Conservation (phyloP, 2,329 filamentous ascomycete genomes). For the Microascus cirrosus region DNA sequence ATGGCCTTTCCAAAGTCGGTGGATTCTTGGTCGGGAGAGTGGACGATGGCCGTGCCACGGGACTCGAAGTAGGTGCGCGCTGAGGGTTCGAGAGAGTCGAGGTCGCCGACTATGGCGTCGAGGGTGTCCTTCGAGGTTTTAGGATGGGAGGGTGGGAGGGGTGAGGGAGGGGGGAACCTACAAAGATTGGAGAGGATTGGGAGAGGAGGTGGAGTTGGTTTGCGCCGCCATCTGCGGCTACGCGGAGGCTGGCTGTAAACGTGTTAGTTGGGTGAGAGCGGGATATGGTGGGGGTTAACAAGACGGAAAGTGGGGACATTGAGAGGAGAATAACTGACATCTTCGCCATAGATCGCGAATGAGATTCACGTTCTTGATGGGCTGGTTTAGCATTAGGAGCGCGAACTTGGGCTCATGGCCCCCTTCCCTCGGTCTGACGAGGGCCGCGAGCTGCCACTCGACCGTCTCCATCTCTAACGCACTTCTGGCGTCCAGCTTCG, state of each 20-base stretch:
- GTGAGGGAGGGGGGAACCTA: not conserved
- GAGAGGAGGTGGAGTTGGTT: conserved; percentile 53
- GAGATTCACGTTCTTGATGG: conserved; percentile 30
- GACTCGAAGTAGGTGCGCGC: conserved; percentile 56
- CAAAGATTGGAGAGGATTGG: not conserved
- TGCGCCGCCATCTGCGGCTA: conserved; percentile 88
- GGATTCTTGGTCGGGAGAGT: conserved; percentile 70
- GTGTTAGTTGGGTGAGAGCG: not conserved
- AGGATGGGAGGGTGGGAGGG: not conserved
- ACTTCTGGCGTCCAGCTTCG: not conserved
- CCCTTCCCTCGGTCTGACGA: not conserved
- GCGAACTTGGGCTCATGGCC: conserved; percentile 19
- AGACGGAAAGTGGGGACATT: not conserved
- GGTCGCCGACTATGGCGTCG: conserved; percentile 72
- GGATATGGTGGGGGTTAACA: not conserved
- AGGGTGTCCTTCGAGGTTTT: conserved; percentile 38
- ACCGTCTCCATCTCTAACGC: not conserved
- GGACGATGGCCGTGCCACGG: conserved; percentile 48
- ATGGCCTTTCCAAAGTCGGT: conserved; percentile 88
- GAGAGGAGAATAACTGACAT: conserved; percentile 19
- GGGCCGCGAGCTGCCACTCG: not conserved
- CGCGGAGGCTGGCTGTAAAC: conserved; percentile 45
- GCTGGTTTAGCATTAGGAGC: conserved; percentile 41
- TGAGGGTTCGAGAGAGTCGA: conserved; percentile 66
- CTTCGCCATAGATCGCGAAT: conserved; percentile 38